Conservation (phyloP, 768 basidiomycete genomes). For the Tephrocybe sp. region DNA sequence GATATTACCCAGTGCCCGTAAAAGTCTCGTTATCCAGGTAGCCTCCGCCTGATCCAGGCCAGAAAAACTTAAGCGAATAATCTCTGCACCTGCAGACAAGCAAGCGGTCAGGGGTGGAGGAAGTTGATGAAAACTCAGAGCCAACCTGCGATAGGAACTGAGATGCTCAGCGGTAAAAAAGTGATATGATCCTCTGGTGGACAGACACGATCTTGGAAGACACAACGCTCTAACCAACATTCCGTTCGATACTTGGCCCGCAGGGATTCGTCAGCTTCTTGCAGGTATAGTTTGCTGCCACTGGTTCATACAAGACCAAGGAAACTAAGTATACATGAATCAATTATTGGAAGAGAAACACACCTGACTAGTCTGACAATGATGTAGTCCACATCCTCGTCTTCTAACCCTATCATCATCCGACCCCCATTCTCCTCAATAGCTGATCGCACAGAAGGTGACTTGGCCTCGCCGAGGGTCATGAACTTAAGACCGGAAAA, state of each 20-base stretch:
- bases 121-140: neutral
- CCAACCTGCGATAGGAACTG: slow-evolving; percentile 60
- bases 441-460: slow-evolving; percentile 53
- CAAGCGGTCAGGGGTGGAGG: neutral
- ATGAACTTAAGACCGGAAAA: slow-evolving; percentile 61
- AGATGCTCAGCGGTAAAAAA: slow-evolving; percentile 63
- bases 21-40: slow-evolving; percentile 63
- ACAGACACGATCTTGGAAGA: slow-evolving; percentile 75
- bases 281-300: slow-evolving; percentile 66
- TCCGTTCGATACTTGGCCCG: slow-evolving; percentile 77
- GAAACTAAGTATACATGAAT: slow-evolving; percentile 6
- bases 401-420: slow-evolving; percentile 43
- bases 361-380: slow-evolving; percentile 78
- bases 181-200: slow-evolving; percentile 65
- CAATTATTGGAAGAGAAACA: slow-evolving; percentile 6
- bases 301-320: too few relatives aligned
- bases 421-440: slow-evolving; percentile 61
- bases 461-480: slow-evolving; percentile 68
- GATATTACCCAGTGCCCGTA: slow-evolving; percentile 65
- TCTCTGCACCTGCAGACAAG: slow-evolving; percentile 47
- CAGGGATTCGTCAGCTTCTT: slow-evolving; percentile 48
- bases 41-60: slow-evolving; percentile 72
- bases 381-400: slow-evolving; percentile 59
- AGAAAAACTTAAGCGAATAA: slow-evolving; percentile 65
- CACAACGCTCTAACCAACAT: slow-evolving; percentile 90